Evolutionary conservation across 2,329 filamentous ascomycete genomes (phyloP), one percentile per base, ranked within the genome.

Genomic region (Shiraia bambusicola): DNA sequence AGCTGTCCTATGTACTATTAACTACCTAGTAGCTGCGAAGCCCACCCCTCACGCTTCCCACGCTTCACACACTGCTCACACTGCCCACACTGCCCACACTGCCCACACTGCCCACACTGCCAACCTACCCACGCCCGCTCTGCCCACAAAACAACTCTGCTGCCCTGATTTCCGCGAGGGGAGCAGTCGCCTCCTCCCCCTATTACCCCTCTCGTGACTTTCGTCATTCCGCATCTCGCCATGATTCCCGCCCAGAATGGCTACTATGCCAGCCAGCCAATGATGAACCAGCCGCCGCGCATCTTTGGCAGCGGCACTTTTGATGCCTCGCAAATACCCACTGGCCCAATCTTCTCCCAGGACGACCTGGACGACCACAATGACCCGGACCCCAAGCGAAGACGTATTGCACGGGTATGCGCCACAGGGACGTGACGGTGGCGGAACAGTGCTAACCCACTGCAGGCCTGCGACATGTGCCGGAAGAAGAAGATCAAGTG

Each of bases 401-500:
- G 91, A 69, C 82, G 90, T 61, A 95, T 95, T 59, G 89, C 90
- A 47, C 82, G 88, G 73, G 88, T 92, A 79, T 75, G 49, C 33
- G 42, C 28, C 27, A 25, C 30, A 10, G 49, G 43, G 39, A 10
- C 10, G 34, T n/a, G 31, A 22, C 14, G 12, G 16, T 17, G 14
- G 13, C 16, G 14, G 42, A 31, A 40, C 38, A 34, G 25, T 54
- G 53, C 59, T 63, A 49, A 64, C 58, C 35, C 25, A 29, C 22
- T 52, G 32, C 59, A 91, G 87, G 90, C 90, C 37, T 95, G 90
- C 73, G 91, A 95, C 60, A 94, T 95, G 90, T 97, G 92, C 67
- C 81, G 91, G 59, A 95, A 95, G 74, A 86, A 86, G 72, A 95
- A 92, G 78, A 93, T 97, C 72, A 97, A 97, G 73, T 97, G 92